A percentile compares a stretch with the other conserved stretches of the same genome.
Conservation (phyloP, 225 moss, liverwort and hornwort species). For the Polytrichum commune region DNA sequence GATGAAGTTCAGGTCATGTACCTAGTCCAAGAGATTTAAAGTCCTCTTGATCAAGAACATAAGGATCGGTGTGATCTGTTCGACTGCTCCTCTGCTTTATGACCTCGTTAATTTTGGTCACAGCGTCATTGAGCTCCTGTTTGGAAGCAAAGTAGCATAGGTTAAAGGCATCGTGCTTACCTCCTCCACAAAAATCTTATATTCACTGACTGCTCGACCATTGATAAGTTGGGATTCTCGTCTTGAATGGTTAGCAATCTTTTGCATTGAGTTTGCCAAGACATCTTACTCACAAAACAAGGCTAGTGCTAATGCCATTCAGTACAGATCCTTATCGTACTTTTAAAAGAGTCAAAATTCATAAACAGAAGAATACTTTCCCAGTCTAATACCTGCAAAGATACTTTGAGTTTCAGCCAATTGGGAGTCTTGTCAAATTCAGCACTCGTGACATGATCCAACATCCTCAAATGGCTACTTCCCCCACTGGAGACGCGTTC, state of each 20-base stretch:
- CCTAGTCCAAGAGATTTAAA: slow-evolving; percentile 67
- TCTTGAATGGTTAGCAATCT: no score
- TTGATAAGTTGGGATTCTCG: no score
- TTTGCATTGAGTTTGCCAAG: no score
- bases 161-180: no score
- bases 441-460: slow-evolving; percentile 46
- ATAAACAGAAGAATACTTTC: no score
- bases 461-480: slow-evolving; percentile 26
- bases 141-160: slow-evolving; percentile 4
- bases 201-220: no score
- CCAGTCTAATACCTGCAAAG: slow-evolving; percentile 52
- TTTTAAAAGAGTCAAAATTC: no score
- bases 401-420: slow-evolving; percentile 57
- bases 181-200: no score
- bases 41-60: slow-evolving; percentile 67
- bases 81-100: slow-evolving; percentile 39
- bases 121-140: slow-evolving; percentile 72
- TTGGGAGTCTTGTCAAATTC: slow-evolving; percentile 55
- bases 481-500: slow-evolving; percentile 17
- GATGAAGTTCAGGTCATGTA: slow-evolving; percentile 12
- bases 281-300: no score
- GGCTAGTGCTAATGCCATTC: no score
- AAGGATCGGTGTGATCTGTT: slow-evolving; percentile 26
- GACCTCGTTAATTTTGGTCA: slow-evolving; percentile 65
- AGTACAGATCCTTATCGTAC: no score